A percentile compares a stretch with the other conserved stretches of the same genome.
Conservation (phyloP, 441 rosid genomes). For the Hura crepitans region DNA sequence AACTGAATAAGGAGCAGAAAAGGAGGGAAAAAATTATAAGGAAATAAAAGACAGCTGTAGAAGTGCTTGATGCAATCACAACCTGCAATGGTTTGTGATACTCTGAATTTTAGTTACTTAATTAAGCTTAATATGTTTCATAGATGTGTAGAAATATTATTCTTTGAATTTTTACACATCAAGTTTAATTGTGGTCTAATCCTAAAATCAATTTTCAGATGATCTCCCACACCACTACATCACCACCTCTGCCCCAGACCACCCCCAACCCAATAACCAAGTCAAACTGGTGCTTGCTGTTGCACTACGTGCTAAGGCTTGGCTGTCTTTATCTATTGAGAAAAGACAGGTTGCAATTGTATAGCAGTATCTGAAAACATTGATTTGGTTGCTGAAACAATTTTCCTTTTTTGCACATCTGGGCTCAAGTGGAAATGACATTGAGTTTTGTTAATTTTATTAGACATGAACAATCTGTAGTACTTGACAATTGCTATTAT, state of each 20-base stretch:
- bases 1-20: neutral
- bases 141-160: neutral
- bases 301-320: too few species aligned
- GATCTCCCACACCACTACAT: too few species aligned
- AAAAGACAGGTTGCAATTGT: too few species aligned
- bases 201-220: neutral
- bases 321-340: too few species aligned
- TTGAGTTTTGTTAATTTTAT: neutral
- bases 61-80: neutral
- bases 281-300: too few species aligned
- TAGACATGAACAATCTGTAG: neutral
- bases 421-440: neutral
- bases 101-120: neutral
- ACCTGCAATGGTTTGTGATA: neutral
- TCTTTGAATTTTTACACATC: neutral
- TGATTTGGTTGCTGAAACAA: neutral
- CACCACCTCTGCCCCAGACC: too few species aligned
- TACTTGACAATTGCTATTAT: neutral
- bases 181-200: neutral
- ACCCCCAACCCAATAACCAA: too few species aligned
- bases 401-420: neutral
- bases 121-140: neutral
- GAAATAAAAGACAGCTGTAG: neutral
- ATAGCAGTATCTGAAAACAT: too few species aligned
- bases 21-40: neutral